phyloP scores from a whole-genome alignment of 1,284 basidiomycete species.

The Fomes fomentarius region DNA sequence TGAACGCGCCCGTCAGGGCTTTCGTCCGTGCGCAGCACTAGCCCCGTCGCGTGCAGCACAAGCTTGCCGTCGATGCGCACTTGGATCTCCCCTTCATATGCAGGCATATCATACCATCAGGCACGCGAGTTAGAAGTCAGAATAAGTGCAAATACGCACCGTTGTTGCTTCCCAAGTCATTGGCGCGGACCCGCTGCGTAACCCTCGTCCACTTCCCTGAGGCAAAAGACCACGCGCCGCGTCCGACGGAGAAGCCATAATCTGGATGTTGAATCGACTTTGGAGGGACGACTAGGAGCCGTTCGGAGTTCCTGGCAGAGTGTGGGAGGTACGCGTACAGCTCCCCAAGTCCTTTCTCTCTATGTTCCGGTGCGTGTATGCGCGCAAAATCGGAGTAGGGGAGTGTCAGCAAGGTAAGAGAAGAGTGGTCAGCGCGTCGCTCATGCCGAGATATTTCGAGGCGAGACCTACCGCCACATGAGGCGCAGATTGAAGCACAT shows the following conservation, averaged over 20 bases:
- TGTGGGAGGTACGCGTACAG: slow-evolving; percentile 63
- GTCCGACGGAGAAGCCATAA: slow-evolving; percentile 63
- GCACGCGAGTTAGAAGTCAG: not conserved
- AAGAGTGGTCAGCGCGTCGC: no score
- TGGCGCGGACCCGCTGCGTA: slow-evolving; percentile 66
- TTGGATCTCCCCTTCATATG: slow-evolving; percentile 53
- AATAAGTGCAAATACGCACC: slow-evolving; percentile 34
- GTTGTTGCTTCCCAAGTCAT: slow-evolving; percentile 49
- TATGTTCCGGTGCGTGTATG: no score
- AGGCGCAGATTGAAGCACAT: slow-evolving; percentile 62
- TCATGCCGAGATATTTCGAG: no score
- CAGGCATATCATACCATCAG: not conserved
- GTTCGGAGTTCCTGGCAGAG: slow-evolving; percentile 42
- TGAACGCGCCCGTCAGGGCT: slow-evolving; percentile 45
- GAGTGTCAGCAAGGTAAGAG: no score
- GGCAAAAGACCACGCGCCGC: slow-evolving; percentile 52
- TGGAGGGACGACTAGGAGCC: slow-evolving; percentile 52
- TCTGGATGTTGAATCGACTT: slow-evolving; percentile 52
- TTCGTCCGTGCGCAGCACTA: slow-evolving; percentile 46
- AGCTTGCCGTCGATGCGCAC: slow-evolving; percentile 57
- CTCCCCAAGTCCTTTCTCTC: slow-evolving; percentile 51
- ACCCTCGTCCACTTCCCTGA: slow-evolving; percentile 59
- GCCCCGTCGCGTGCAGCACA: slow-evolving; percentile 47
- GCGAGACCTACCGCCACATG: slow-evolving; percentile 73
- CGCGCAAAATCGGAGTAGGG: no score